Percentiles rank a stretch among this genome's conserved stretches.
These are phyloP conservation scores for Cyclotella atomus DNA, from an alignment of 108 stramenopile species.

Conservation along the genomic window DNA sequence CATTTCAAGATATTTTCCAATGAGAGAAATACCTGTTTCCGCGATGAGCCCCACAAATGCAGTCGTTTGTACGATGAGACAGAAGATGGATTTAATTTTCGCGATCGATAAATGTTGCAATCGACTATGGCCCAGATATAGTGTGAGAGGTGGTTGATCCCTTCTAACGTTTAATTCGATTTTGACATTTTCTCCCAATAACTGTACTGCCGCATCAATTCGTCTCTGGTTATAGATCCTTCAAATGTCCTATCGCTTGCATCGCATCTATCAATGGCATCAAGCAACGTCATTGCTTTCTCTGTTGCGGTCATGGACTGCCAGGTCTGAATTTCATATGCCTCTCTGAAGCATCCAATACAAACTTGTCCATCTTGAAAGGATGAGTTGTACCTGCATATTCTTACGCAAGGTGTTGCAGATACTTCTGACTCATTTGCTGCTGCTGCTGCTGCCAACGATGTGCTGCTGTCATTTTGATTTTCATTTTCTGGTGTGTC, in stretches of 20 bases:
- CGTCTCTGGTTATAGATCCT: too few relatives aligned
- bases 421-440: too few relatives aligned
- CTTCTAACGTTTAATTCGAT: too few relatives aligned
- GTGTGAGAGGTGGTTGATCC: too few relatives aligned
- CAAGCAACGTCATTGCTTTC: slow-evolving; percentile 55
- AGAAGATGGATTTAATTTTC: slow-evolving; percentile 16
- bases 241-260: too few relatives aligned
- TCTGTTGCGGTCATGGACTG: slow-evolving; percentile 54
- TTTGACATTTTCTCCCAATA: too few relatives aligned
- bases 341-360: slow-evolving; percentile 77
- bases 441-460: too few relatives aligned
- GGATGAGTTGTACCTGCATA: slow-evolving; percentile 72
- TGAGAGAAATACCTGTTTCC: slow-evolving; percentile 28
- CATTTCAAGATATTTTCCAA: slow-evolving; percentile 23
- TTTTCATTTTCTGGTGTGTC: background rate
- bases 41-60: slow-evolving; percentile 33
- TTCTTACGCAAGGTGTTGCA: slow-evolving; percentile 64
- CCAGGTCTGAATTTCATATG: slow-evolving; percentile 70
- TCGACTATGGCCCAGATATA: too few relatives aligned
- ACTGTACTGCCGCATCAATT: too few relatives aligned
- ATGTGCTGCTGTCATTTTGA: background rate
- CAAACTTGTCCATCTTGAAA: slow-evolving; percentile 71
- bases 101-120: too few relatives aligned
- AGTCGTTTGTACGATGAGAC: slow-evolving; percentile 28
- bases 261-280: slow-evolving; percentile 65